phyloP scores from a whole-genome alignment of 225 moss, liverwort and hornwort genomes.

The Takakia lepidozioides region DNA sequence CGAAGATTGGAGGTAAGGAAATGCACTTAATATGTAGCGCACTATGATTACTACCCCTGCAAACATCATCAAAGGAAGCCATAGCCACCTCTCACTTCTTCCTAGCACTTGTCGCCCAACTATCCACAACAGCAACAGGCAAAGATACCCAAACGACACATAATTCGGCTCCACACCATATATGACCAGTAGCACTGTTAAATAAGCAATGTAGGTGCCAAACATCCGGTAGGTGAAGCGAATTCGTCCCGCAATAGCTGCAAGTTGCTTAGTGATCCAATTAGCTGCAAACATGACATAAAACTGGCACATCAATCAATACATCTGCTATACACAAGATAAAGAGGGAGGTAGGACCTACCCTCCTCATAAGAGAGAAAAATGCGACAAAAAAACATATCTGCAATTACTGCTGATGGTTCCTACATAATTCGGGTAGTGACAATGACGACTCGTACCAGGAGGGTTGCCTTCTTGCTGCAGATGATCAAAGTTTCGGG shows the following conservation, averaged over 20 bases:
- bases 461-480: slow-evolving; percentile 16
- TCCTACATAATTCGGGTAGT: too few relatives aligned
- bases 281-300: slow-evolving; percentile 19
- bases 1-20: slow-evolving; percentile 13
- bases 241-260: slow-evolving; percentile 15
- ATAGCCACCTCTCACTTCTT: slow-evolving; percentile 15
- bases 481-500: slow-evolving; percentile 11
- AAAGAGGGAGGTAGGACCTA: too few relatives aligned
- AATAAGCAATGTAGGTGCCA: slow-evolving; percentile 36
- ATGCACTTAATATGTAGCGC: slow-evolving; percentile 33
- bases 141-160: slow-evolving; percentile 28
- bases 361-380: too few relatives aligned
- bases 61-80: slow-evolving; percentile 31
- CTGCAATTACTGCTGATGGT: too few relatives aligned
- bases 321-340: too few relatives aligned
- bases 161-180: slow-evolving; percentile 23
- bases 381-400: too few relatives aligned
- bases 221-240: slow-evolving; percentile 23
- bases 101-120: slow-evolving; percentile 28
- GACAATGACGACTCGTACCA: too few relatives aligned
- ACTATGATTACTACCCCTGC: slow-evolving; percentile 22
- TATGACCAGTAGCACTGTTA: slow-evolving; percentile 22
- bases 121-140: slow-evolving; percentile 23
- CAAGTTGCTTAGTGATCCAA: slow-evolving; percentile 28
- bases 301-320: too few relatives aligned